Evolutionary conservation across 495 filamentous ascomycete species (phyloP).

Genomic region (Cercophora sp.): DNA sequence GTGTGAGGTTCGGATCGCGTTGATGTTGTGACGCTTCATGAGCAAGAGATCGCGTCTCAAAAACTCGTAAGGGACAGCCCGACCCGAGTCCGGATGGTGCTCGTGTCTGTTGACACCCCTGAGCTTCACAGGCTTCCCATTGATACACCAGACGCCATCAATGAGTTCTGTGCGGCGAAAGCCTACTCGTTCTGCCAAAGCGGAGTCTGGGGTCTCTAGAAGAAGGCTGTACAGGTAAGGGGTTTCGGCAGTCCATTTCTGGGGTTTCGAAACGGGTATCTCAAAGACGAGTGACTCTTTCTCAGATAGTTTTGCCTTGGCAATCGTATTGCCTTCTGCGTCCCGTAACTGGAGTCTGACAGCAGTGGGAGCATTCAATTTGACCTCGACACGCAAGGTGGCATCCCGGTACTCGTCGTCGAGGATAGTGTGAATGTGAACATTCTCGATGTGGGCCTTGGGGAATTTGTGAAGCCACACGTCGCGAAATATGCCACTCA

Average conservation of each 20-base stretch:
- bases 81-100: conserved; percentile 57
- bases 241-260: conserved; percentile 68
- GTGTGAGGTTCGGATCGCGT: conserved; percentile 63
- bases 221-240: conserved; percentile 57
- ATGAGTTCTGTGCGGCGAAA: conserved; percentile 57
- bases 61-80: conserved; percentile 55
- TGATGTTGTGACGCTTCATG: conserved; percentile 68
- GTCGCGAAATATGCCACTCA: conserved; percentile 67
- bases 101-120: conserved; percentile 68
- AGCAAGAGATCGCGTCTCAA: conserved; percentile 54
- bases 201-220: conserved; percentile 35
- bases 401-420: conserved; percentile 55
- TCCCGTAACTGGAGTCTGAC: conserved; percentile 36
- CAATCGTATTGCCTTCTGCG: conserved; percentile 22
- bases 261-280: conserved; percentile 38
- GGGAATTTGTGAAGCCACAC: conserved; percentile 64
- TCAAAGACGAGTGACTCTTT: conserved; percentile 19
- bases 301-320: conserved; percentile 13
- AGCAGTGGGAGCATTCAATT: conserved; percentile 27
- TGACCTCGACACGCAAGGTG: conserved; percentile 46
- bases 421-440: conserved; percentile 52
- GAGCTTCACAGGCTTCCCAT: conserved; percentile 56
- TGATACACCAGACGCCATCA: conserved; percentile 56
- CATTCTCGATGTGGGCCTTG: conserved; percentile 53
- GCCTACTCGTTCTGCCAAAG: conserved; percentile 52